A percentile compares a stretch with the other conserved stretches of the same genome.
These are phyloP conservation scores for Fusarium odoratissimum DNA, from an alignment of 2,329 filamentous ascomycete species.

Conservation along the genomic window DNA sequence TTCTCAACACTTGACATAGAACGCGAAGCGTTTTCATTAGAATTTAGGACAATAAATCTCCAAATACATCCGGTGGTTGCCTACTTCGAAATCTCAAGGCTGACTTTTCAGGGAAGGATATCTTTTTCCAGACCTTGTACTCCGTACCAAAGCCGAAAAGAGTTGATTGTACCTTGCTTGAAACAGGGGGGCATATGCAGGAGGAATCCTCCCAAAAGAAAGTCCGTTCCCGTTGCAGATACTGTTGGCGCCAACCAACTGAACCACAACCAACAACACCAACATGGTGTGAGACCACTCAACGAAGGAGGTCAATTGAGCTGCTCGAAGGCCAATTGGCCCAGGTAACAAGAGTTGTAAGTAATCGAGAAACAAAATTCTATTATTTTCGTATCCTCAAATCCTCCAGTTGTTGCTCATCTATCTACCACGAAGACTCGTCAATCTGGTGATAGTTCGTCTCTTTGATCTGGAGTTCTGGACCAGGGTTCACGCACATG, in stretches of 20 bases:
- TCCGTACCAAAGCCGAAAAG: not conserved
- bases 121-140: not conserved
- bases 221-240: constrained; percentile 10
- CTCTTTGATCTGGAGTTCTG: not conserved
- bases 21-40: not conserved
- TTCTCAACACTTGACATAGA: not conserved
- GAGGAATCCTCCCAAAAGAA: not conserved
- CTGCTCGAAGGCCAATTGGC: not conserved
- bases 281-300: not conserved
- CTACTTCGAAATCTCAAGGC: not conserved
- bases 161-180: not conserved
- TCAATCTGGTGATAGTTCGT: not conserved
- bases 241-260: constrained; percentile 29
- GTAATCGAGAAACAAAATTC: not conserved
- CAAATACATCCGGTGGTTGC: not conserved
- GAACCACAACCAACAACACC: constrained; percentile 16
- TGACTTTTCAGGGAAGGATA: not conserved
- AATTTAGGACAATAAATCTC: not conserved
- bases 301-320: not conserved
- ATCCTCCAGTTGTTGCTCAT: no score
- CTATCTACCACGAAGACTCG: not conserved
- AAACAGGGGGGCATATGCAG: not conserved
- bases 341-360: not conserved
- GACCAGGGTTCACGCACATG: not conserved
- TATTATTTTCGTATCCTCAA: not conserved